phyloP scores from a whole-genome alignment of 179 eudicot genomes.

The Nepenthes alata region DNA sequence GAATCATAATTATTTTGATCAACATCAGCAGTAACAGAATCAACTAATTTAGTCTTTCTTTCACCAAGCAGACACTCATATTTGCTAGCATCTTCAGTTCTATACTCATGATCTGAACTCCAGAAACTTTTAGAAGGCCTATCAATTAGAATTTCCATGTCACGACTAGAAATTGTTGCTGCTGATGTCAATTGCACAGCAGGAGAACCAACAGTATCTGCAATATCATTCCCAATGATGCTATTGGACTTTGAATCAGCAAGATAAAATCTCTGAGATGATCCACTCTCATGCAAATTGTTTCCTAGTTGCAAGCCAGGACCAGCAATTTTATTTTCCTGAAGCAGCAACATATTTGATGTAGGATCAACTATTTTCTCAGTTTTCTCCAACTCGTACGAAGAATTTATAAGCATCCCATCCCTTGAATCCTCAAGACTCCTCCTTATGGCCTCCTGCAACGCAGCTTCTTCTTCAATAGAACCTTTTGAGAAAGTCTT shows the following conservation, averaged over 20 bases:
- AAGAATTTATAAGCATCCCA: conserved; percentile 15
- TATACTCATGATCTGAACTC: conserved; percentile 9
- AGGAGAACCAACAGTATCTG: conserved; percentile 11
- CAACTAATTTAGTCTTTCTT: conserved; percentile 8
- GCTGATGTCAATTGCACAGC: conserved; percentile 13
- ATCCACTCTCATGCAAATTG: conserved; percentile 10
- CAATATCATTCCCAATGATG: conserved; percentile 11
- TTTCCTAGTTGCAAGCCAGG: conserved; percentile 13
- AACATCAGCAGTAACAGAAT: conserved; percentile 15
- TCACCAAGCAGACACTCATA: conserved; percentile 14
- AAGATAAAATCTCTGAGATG: conserved; percentile 9
- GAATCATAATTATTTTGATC: conserved; percentile 11
- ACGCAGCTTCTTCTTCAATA: conserved; percentile 64
- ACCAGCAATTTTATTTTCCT: conserved; percentile 21
- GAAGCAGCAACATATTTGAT: conserved; percentile 10
- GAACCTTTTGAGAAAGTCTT: conserved; percentile 47
- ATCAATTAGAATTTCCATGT: conserved; percentile 3
- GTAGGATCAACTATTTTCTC: conserved; percentile 8
- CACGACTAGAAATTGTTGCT: conserved; percentile 8
- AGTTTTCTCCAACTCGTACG: conserved; percentile 16
- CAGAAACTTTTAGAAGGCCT: conserved; percentile 1
- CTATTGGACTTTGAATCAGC: conserved; percentile 12
- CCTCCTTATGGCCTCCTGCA: conserved; percentile 75
- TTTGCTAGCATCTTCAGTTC: conserved; percentile 9
- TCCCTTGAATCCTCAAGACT: conserved; percentile 48